A percentile compares a stretch with the other conserved stretches of the same genome.
These are phyloP conservation scores for Metschnikowia arizonensis DNA, from an alignment of 805 yeast species.

Conservation along the genomic window DNA sequence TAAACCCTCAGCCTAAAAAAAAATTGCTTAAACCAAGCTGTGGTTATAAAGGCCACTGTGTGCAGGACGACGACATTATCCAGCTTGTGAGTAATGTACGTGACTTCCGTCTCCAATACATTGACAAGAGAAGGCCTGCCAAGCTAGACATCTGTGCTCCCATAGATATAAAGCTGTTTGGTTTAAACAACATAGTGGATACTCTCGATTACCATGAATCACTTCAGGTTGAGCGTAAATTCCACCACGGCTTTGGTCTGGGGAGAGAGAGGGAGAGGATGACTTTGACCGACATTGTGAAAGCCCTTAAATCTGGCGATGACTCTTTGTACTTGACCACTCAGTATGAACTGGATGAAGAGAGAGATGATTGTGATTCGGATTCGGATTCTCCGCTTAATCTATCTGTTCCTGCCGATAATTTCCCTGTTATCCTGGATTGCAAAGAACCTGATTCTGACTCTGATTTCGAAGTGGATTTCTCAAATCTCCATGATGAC, in stretches of 20 bases:
- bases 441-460: background rate
- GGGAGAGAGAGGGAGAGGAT: slow-evolving; percentile 52
- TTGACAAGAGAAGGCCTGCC: slow-evolving; percentile 47
- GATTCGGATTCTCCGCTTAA: too few species aligned
- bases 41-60: slow-evolving; percentile 13
- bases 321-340: slow-evolving; percentile 60
- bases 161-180: slow-evolving; percentile 31
- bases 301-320: slow-evolving; percentile 39
- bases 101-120: slow-evolving; percentile 37
- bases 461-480: slow-evolving; percentile 9
- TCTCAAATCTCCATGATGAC: slow-evolving; percentile 8
- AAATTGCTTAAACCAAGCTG: slow-evolving; percentile 5
- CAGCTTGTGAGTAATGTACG: slow-evolving; percentile 5
- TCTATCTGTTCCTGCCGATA: too few species aligned
- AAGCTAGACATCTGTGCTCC: slow-evolving; percentile 31
- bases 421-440: too few species aligned
- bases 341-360: slow-evolving; percentile 55
- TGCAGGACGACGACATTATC: background rate
- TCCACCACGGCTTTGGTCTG: slow-evolving; percentile 63
- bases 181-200: slow-evolving; percentile 28
- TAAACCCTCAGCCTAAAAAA: background rate
- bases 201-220: slow-evolving; percentile 32
- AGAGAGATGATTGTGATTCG: background rate
- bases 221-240: slow-evolving; percentile 57
- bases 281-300: slow-evolving; percentile 47